Percentiles rank a stretch among this genome's conserved stretches.
Conservation (phyloP, 2,329 filamentous ascomycete species). For the Ceratocystis ficicola region DNA sequence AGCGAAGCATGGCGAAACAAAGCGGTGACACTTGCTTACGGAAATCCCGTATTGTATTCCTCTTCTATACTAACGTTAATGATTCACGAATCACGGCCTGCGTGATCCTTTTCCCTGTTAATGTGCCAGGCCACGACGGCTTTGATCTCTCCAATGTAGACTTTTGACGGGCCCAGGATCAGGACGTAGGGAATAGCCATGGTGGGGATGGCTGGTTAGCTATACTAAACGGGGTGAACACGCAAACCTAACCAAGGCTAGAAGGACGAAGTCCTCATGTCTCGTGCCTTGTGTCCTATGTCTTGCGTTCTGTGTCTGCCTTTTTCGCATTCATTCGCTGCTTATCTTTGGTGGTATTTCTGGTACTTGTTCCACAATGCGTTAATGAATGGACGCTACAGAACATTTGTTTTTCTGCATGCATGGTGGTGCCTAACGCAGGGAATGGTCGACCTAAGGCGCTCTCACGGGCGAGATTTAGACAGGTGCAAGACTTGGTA, state of each 20-base stretch:
- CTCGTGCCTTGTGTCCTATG: too few relatives aligned
- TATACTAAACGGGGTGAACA: too few relatives aligned
- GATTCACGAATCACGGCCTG: too few relatives aligned
- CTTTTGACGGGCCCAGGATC: too few relatives aligned
- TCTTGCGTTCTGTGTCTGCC: too few relatives aligned
- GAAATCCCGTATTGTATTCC: background rate
- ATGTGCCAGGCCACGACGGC: too few relatives aligned
- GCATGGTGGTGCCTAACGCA: background rate
- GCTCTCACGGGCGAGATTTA: background rate
- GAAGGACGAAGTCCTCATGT: too few relatives aligned
- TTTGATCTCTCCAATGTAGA: too few relatives aligned
- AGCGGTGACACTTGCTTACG: background rate
- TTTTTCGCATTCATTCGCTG: background rate
- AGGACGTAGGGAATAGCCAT: too few relatives aligned
- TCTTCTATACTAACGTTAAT: background rate
- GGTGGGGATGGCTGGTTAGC: too few relatives aligned
- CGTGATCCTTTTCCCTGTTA: too few relatives aligned
- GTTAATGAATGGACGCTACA: background rate
- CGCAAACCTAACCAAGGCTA: too few relatives aligned
- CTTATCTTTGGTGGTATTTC: background rate
- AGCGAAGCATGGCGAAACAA: background rate
- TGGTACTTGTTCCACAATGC: background rate
- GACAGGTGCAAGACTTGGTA: background rate
- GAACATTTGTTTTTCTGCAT: conserved; percentile 4
- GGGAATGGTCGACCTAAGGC: background rate